These are phyloP conservation scores for Fusarium oxysporum DNA, from an alignment of 2,329 filamentous ascomycete genomes.

Conservation along the genomic window DNA sequence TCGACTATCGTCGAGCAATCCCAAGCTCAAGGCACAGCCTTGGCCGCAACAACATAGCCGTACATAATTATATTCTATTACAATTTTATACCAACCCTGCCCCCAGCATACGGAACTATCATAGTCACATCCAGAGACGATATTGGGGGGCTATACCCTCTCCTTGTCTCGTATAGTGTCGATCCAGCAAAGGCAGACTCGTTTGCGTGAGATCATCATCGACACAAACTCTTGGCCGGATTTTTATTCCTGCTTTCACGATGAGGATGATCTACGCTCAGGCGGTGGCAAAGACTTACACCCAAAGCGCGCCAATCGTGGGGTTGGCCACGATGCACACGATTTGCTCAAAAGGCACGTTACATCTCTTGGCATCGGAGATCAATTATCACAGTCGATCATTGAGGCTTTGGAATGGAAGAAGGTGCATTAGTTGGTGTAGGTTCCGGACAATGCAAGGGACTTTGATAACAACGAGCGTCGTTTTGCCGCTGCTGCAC, in stretches of 20 bases:
- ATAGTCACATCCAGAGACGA: neutral
- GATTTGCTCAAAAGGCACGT: neutral
- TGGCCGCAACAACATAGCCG: neutral
- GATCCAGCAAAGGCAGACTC: neutral
- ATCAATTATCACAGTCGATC: neutral
- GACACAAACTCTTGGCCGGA: neutral
- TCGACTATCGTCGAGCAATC: neutral
- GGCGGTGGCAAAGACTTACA: conserved; percentile 2
- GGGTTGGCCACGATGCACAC: neutral
- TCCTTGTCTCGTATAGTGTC: neutral
- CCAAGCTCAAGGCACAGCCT: neutral
- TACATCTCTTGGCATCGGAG: neutral
- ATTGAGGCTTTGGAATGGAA: conserved; percentile 2
- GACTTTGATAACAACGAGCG: neutral
- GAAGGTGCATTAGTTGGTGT: neutral
- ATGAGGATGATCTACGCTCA: neutral
- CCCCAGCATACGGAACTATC: neutral
- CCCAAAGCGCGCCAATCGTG: conserved; percentile 15
- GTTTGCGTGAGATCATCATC: neutral
- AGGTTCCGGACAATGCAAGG: neutral
- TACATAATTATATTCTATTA: neutral
- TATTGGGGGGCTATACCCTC: neutral
- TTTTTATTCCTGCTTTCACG: neutral
- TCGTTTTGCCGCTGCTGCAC: neutral
- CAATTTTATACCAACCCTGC: neutral